Base-by-base conservation (phyloP, 306 rosid species). In the Vigna unguiculata region DNA sequence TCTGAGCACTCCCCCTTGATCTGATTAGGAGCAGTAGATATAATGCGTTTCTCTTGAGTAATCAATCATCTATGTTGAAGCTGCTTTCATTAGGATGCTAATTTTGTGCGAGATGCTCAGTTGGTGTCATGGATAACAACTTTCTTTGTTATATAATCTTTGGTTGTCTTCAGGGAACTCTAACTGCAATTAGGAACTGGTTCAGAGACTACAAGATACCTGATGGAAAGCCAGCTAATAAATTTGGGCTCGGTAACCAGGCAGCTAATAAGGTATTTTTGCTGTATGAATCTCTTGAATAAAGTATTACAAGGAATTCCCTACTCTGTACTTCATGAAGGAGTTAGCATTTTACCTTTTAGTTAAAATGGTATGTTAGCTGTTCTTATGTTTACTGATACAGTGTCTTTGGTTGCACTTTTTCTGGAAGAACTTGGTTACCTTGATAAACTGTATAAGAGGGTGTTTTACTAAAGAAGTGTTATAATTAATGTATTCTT, bases 141-240 rank as follows among this genome's bases (percentile, higher is more conserved):
- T 72, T 79, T 65, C 71, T 65, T 22, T 52, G 64, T 47, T 70
- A 64, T 58, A 80, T 83, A 75, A 86, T 78, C 52, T 49, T 43
- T 49, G 52, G 62, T 68, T 80, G 13, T 78, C 62, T 83, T 83
- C 83, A 93, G 98, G 96, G 98, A 21, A 93, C 97, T 54, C 91
- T 93, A 71, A 90, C 93, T 75, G 96, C 97, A 60, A 90, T 93
- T 51, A 90, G 97, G 81, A 87, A 93, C 70, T 93, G 98, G 97
- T 93, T 93, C 81, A 88, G 98, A 86, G 98, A 93, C 84, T 93
- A 93, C 87, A 93, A 93, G 90, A 88, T 90, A 75, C 98, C 98
- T 59, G 98, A 93, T 81, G 98, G 98, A 71, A 93, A 93, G 83
- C 97, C 97, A 67, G 98, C 98, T 61, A 93, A 93, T 87, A 90